These are phyloP conservation scores for Phialocephala sp. DNA, from an alignment of 2,329 filamentous ascomycete species.

Conservation along the genomic window DNA sequence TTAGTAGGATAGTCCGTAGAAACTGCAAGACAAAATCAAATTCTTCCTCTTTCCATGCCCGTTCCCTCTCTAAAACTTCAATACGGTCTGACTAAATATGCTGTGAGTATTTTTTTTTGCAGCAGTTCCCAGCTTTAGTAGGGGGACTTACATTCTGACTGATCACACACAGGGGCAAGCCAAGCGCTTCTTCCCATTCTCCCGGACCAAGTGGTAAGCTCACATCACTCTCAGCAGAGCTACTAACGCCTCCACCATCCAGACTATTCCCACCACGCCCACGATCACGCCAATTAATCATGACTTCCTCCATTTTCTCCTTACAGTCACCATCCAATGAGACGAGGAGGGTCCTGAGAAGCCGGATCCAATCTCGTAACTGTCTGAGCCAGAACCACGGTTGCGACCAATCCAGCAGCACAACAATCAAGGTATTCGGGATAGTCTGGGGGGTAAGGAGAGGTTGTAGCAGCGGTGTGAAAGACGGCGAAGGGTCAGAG, in stretches of 20 bases:
- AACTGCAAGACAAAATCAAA: slow-evolving; percentile 97
- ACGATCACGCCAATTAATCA: slow-evolving; percentile 78
- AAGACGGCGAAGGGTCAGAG: slow-evolving; percentile 81
- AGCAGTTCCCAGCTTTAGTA: slow-evolving; percentile 11
- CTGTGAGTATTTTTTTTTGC: slow-evolving; percentile 36
- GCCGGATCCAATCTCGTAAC: slow-evolving; percentile 85
- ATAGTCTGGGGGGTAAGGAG: slow-evolving; percentile 85
- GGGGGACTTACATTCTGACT: slow-evolving; percentile 79
- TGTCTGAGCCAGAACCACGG: slow-evolving; percentile 93
- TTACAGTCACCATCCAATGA: slow-evolving; percentile 78
- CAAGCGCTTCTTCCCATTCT: slow-evolving; percentile 91
- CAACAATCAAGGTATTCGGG: slow-evolving; percentile 83
- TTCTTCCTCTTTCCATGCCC: slow-evolving; percentile 93
- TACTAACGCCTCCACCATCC: slow-evolving; percentile 62
- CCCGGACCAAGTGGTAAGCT: slow-evolving; percentile 82
- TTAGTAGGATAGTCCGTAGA: slow-evolving; percentile 85
- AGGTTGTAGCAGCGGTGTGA: slow-evolving; percentile 81
- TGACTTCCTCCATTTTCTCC: slow-evolving; percentile 84
- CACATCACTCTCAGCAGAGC: slow-evolving; percentile 69
- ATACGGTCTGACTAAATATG: slow-evolving; percentile 47
- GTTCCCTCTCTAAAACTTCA: slow-evolving; percentile 85
- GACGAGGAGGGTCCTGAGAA: slow-evolving; percentile 78
- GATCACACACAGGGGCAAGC: slow-evolving; percentile 89
- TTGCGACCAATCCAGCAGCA: slow-evolving; percentile 94
- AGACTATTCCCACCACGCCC: slow-evolving; percentile 69